Base-by-base conservation (phyloP, 371 early-diverging fungal genomes). In the Batrachochytrium dendrobatidis region DNA sequence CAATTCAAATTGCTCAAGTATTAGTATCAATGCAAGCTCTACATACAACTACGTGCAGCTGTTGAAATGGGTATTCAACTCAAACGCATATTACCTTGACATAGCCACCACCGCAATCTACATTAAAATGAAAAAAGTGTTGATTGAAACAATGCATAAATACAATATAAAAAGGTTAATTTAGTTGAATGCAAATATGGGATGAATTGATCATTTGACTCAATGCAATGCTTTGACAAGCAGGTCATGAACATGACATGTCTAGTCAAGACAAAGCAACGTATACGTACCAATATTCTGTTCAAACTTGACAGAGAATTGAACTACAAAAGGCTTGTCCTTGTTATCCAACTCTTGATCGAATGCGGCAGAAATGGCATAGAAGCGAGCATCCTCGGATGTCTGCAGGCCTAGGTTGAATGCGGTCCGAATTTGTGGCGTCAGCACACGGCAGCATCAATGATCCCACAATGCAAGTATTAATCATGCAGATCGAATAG, bases 31-130 rank as follows among this genome's bases (percentile, higher is more conserved):
- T n/a, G n/a, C n/a, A n/a, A n/a, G n/a, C n/a, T n/a, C n/a, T n/a
- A n/a, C n/a, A n/a, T 53, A 35, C n/a, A 67, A 29, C 29, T 50
- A n/a, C n/a, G n/a, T n/a, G n/a, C n/a, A n/a, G n/a, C n/a, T n/a
- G n/a, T n/a, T n/a, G n/a, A n/a, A n/a, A n/a, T n/a, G n/a, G n/a
- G n/a, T n/a, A n/a, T n/a, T n/a, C n/a, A n/a, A n/a, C n/a, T n/a
- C n/a, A 28, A 18, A 24, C 8, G 57, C 6, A n/a, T 25, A 72
- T 64, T 56, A 94, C 79, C 83, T 97, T 97, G 56, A 93, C 58
- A 75, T 97, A 97, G 60, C 94, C 92, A 54, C 98, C 98, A 62
- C 94, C 95, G 78, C 98, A 97, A 59, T 92, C 90, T 66, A 87
- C 22, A n/a, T n/a, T n/a, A n/a, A n/a, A n/a, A n/a, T n/a, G n/a